Conservation (phyloP, 108 stramenopile genomes). For the Parietichytrium sp. region DNA sequence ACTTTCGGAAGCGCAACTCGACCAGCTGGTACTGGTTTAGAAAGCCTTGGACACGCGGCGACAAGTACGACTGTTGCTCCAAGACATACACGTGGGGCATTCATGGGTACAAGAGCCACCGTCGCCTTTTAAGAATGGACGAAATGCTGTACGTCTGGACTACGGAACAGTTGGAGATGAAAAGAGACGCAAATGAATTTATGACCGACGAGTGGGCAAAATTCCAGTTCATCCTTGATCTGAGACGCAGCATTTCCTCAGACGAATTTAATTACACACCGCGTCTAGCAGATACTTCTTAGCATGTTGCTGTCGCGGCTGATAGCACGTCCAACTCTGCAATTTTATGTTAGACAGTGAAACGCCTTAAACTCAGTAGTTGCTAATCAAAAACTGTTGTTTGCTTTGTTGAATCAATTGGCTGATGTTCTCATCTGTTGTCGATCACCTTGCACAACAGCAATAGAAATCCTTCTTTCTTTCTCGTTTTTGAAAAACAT, state of each 20-base stretch:
- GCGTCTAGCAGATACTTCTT: too few species aligned
- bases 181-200: not conserved
- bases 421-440: too few species aligned
- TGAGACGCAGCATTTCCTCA: not conserved
- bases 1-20: not conserved
- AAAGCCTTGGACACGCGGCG: not conserved
- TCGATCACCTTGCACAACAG: too few species aligned
- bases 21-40: slow-evolving; percentile 22
- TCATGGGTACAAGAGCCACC: not conserved
- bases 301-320: too few species aligned
- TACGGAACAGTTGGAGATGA: not conserved
- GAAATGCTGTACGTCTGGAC: not conserved
- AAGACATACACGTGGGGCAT: slow-evolving; percentile 1
- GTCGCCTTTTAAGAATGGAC: not conserved
- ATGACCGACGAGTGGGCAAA: not conserved
- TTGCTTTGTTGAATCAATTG: too few species aligned
- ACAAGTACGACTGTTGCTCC: slow-evolving; percentile 1
- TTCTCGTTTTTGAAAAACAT: too few species aligned
- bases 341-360: too few species aligned
- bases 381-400: too few species aligned
- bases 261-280: not conserved
- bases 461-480: too few species aligned
- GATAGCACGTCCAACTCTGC: too few species aligned
- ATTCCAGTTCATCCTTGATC: not conserved
- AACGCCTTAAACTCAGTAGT: too few species aligned